phyloP scores from a whole-genome alignment of 441 rosid species.

The Croton laevigatus region DNA sequence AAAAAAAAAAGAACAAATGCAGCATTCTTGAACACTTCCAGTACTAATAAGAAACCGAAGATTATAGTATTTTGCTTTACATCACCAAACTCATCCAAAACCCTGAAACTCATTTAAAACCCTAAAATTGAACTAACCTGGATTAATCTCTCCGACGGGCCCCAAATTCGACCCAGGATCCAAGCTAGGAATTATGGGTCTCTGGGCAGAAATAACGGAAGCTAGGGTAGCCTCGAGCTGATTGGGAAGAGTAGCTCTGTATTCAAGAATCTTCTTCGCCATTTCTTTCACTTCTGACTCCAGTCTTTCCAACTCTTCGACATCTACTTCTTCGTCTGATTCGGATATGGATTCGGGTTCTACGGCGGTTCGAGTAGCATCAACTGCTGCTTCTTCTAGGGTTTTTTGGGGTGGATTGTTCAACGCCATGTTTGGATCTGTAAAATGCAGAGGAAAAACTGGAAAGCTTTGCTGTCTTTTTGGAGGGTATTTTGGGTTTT shows the following conservation, averaged over 20 bases:
- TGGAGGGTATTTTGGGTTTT: slow-evolving; percentile 32
- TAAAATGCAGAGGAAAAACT: neutral
- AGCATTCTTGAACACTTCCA: neutral
- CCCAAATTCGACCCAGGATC: slow-evolving; percentile 32
- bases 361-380: slow-evolving; percentile 16
- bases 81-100: neutral
- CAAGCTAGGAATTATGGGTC: slow-evolving; percentile 28
- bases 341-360: slow-evolving; percentile 25
- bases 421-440: slow-evolving; percentile 36
- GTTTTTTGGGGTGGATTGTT: slow-evolving; percentile 23
- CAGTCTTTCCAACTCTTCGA: slow-evolving; percentile 45
- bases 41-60: neutral
- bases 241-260: slow-evolving; percentile 48
- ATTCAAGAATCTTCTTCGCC: slow-evolving; percentile 49
- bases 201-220: slow-evolving; percentile 38
- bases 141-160: slow-evolving; percentile 21
- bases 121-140: slow-evolving; percentile 33
- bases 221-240: slow-evolving; percentile 42
- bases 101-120: slow-evolving; percentile 7
- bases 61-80: too few relatives aligned
- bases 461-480: neutral
- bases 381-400: slow-evolving; percentile 20
- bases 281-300: slow-evolving; percentile 49
- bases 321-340: slow-evolving; percentile 20
- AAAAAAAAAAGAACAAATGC: too few relatives aligned